Evolutionary conservation across 129 eudicot genomes (phyloP).

Genomic region (Tanacetum coccineum): DNA sequence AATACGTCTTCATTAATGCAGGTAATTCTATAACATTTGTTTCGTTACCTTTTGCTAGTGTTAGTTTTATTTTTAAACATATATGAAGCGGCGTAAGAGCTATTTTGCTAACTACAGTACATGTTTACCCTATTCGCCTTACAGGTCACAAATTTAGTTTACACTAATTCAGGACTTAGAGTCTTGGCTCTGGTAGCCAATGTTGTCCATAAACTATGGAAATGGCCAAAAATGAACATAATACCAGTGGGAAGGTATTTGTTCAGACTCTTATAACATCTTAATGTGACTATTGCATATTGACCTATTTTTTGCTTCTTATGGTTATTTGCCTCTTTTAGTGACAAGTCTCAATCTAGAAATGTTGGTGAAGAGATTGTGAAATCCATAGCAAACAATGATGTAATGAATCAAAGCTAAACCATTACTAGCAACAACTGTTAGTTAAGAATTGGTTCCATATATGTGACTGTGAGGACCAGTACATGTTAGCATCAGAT

Average conservation of each 20-base stretch:
- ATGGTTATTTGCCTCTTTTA: too few species aligned
- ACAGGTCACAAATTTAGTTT: not conserved
- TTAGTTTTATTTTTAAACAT: not conserved
- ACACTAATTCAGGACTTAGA: not conserved
- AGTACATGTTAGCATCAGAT: too few species aligned
- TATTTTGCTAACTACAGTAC: not conserved
- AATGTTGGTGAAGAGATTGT: conserved; percentile 33
- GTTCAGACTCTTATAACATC: too few species aligned
- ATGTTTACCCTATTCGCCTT: not conserved
- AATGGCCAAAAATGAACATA: too few species aligned
- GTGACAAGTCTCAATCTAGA: too few species aligned
- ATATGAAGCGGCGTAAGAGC: not conserved
- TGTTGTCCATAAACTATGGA: not conserved
- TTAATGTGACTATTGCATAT: too few species aligned
- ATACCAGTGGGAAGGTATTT: too few species aligned
- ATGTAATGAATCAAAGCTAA: conserved; percentile 32
- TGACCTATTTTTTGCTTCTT: too few species aligned
- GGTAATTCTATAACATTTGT: not conserved
- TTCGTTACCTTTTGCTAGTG: not conserved
- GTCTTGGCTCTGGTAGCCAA: not conserved
- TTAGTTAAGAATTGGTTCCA: conserved; percentile 80
- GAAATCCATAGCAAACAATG: conserved; percentile 27
- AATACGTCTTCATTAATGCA: not conserved
- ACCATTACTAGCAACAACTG: conserved; percentile 35
- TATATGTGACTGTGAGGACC: conserved; percentile 53